Evolutionary conservation across 1,284 basidiomycete genomes (phyloP).

Genomic region (Marasmius tenuissimus): DNA sequence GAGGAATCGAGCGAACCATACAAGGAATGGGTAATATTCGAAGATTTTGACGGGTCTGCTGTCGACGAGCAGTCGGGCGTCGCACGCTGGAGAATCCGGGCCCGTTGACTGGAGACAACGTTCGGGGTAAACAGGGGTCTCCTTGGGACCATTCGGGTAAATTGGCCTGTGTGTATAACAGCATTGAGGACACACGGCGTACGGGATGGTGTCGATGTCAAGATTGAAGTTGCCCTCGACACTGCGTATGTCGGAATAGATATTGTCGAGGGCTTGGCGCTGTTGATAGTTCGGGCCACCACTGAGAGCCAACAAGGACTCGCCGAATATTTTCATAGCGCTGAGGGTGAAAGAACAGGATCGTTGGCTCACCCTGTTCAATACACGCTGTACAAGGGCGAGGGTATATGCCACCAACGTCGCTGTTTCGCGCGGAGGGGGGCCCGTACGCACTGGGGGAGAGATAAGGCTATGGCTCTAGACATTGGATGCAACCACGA

Average conservation of each 20-base stretch:
- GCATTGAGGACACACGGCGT: not conserved
- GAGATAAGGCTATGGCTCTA: no score
- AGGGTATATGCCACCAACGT: not conserved
- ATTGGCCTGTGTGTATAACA: not conserved
- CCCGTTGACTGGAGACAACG: no score
- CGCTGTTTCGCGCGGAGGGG: no score
- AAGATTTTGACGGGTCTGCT: slow-evolving; percentile 5
- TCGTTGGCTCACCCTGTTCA: not conserved
- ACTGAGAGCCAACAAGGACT: not conserved
- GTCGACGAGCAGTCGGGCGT: no score
- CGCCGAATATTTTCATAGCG: slow-evolving; percentile 1
- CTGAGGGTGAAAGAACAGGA: not conserved
- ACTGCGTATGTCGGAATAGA: not conserved
- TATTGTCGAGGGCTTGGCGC: not conserved
- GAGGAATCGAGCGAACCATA: slow-evolving; percentile 3
- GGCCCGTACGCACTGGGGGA: no score
- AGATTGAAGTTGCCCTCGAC: not conserved
- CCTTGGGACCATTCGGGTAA: no score
- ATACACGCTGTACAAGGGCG: not conserved
- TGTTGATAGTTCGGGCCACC: not conserved
- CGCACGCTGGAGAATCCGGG: no score
- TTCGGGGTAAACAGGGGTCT: no score
- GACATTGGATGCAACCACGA: no score
- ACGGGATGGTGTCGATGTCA: not conserved
- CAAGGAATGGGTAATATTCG: slow-evolving; percentile 4